phyloP scores from a whole-genome alignment of 1,284 basidiomycete species.

The Amylostereum chailletii region DNA sequence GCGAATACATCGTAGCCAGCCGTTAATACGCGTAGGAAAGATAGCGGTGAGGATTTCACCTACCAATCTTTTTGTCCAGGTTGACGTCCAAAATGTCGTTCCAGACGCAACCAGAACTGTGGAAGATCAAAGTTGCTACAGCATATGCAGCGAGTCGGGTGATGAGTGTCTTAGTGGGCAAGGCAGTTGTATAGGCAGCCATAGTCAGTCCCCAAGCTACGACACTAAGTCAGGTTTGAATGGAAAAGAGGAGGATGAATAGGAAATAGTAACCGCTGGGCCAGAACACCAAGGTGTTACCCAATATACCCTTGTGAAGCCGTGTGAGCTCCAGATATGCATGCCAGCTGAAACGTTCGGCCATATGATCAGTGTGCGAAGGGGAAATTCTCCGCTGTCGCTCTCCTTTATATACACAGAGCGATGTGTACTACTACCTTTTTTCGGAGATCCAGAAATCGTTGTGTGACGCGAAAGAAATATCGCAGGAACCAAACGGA shows the following conservation, averaged over 20 bases:
- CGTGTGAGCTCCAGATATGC: constrained; percentile 7
- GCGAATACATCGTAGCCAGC: neutral
- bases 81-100: constrained; percentile 18
- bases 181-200: constrained; percentile 1
- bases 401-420: too few species aligned
- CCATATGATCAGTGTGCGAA: too few species aligned
- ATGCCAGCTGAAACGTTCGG: too few species aligned
- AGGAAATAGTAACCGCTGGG: constrained; percentile 5
- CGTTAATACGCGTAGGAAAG: too few species aligned
- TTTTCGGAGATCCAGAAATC: too few species aligned
- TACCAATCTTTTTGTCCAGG: constrained; percentile 17
- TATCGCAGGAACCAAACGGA: too few species aligned
- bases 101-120: constrained; percentile 12
- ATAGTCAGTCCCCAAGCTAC: constrained; percentile 4
- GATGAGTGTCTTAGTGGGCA: neutral
- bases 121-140: constrained; percentile 3
- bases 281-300: constrained; percentile 8
- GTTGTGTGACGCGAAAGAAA: too few species aligned
- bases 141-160: neutral
- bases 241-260: neutral
- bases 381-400: too few species aligned
- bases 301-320: constrained; percentile 9
- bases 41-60: constrained; percentile 1
- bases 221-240: neutral
- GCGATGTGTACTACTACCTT: too few species aligned